These are phyloP conservation scores for Peronospora destructor DNA, from an alignment of 352 stramenopile genomes.

Conservation along the genomic window DNA sequence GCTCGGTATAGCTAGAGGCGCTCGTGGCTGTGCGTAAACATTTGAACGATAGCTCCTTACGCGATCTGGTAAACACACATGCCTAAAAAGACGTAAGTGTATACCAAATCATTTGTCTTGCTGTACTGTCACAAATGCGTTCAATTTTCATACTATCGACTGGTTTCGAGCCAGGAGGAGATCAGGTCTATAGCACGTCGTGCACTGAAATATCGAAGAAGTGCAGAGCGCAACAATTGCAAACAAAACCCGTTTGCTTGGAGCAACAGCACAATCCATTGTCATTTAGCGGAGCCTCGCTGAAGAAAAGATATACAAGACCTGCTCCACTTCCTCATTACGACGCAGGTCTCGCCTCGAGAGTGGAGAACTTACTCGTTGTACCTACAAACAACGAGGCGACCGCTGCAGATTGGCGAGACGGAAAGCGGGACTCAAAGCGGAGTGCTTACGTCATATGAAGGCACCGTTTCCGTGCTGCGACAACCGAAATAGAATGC, in stretches of 20 bases:
- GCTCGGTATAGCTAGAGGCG: constrained; percentile 68
- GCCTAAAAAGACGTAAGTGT: not conserved
- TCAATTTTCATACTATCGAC: not conserved
- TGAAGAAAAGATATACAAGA: too few species aligned
- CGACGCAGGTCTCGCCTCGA: constrained; percentile 40
- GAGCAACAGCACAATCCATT: too few species aligned
- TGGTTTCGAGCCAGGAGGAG: not conserved
- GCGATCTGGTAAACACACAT: constrained; percentile 49
- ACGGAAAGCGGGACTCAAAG: not conserved
- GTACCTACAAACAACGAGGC: constrained; percentile 27
- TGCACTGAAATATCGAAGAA: not conserved
- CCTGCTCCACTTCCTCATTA: constrained; percentile 26
- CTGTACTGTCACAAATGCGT: not conserved
- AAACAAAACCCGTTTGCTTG: not conserved
- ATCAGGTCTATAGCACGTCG: not conserved
- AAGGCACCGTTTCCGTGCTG: constrained; percentile 25
- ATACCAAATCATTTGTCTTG: constrained; percentile 2
- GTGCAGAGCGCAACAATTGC: not conserved
- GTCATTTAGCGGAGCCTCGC: too few species aligned
- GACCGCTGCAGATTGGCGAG: constrained; percentile 2
- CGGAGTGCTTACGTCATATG: constrained; percentile 14
- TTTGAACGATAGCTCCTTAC: constrained; percentile 58
- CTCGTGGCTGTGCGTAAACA: constrained; percentile 70
- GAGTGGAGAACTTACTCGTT: constrained; percentile 44
- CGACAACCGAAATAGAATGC: constrained; percentile 34